Conservation (phyloP, 345 rosid species). For the Gynandropsis gynandra region DNA sequence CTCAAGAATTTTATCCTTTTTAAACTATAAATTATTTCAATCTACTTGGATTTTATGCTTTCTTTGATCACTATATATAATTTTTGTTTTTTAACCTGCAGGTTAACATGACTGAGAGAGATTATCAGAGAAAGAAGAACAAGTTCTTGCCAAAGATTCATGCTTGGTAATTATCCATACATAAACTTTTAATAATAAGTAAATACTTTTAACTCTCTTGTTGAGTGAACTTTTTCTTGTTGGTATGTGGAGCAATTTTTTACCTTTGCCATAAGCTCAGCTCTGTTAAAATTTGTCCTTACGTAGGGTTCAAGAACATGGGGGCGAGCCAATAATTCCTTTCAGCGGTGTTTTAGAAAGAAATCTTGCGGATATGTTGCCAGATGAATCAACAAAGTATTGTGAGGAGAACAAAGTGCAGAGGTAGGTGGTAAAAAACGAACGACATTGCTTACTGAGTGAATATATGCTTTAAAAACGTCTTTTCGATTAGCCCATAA, state of each 20-base stretch:
- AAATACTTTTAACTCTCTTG: background rate
- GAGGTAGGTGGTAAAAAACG: conserved; percentile 50
- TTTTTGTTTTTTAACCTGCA: conserved; percentile 25
- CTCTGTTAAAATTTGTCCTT: conserved; percentile 12
- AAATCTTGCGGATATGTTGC: conserved; percentile 69
- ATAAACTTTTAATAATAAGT: conserved; percentile 7
- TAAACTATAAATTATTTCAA: background rate
- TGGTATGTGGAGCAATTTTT: background rate
- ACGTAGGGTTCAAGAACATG: conserved; percentile 94
- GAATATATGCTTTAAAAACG: conserved; percentile 10
- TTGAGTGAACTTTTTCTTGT: conserved; percentile 2
- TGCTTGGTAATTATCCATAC: conserved; percentile 58
- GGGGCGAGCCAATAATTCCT: conserved; percentile 88
- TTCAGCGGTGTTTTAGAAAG: conserved; percentile 78
- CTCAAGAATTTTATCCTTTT: conserved; percentile 5
- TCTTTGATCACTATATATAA: conserved; percentile 3
- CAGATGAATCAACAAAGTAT: conserved; percentile 70
- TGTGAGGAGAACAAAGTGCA: conserved; percentile 94
- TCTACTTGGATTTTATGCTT: conserved; percentile 1
- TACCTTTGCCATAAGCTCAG: background rate
- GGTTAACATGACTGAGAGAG: conserved; percentile 95
- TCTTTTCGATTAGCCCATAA: background rate
- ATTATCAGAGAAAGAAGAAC: conserved; percentile 96
- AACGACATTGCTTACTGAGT: conserved; percentile 4
- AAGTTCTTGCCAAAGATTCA: conserved; percentile 96